Evolutionary conservation across 371 early-diverging fungal genomes (phyloP), one percentile per base, ranked within the genome.

Genomic region (Entomophthora muscae): DNA sequence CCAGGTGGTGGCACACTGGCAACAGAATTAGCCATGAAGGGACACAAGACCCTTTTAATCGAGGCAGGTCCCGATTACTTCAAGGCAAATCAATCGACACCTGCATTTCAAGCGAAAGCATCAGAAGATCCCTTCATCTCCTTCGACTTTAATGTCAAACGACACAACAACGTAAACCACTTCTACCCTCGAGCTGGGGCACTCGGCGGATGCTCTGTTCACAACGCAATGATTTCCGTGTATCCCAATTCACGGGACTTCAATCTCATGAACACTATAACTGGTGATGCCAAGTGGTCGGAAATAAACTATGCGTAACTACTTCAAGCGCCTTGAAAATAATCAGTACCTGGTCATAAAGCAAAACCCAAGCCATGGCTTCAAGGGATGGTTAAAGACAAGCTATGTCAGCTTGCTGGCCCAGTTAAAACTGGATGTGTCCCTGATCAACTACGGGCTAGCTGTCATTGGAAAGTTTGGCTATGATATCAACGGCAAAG

Each of bases 271-370:
- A 31, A 17, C 3, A n/a, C 29, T 26, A 23, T 54, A 2, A 63
- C 63, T 2, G 31, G 31, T 1, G 30, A 63, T 22, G 21, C 2
- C 3, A 17, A 1, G 1, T 63, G 53, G 53, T 3, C 1, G 3
- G 63, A 63, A 52, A n/a, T 13, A 24, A 13, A 63, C 13, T 22
- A 23, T 63, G n/a, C 53, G 63, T n/a, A n/a, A n/a, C n/a, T 63
- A 63, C n/a, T 63, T 53, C 30, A 53, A 63, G 5, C 61, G 33
- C 17, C 17, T 61, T n/a, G 61, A 61, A 24, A 21, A 51, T 24
- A 61, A 61, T 24, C 51, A 61, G 22, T 61, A 61, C 42, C 30
- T 31, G 27, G 58, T 28, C 21, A 31, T 57, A n/a, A 51, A 21
- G n/a, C 10, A 51, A 12, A n/a, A n/a, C n/a, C n/a, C n/a, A n/a